Percentiles rank a stretch among this genome's conserved stretches.
phyloP scores from a whole-genome alignment of 2,329 filamentous ascomycete genomes.

The Nothophoma quercina region DNA sequence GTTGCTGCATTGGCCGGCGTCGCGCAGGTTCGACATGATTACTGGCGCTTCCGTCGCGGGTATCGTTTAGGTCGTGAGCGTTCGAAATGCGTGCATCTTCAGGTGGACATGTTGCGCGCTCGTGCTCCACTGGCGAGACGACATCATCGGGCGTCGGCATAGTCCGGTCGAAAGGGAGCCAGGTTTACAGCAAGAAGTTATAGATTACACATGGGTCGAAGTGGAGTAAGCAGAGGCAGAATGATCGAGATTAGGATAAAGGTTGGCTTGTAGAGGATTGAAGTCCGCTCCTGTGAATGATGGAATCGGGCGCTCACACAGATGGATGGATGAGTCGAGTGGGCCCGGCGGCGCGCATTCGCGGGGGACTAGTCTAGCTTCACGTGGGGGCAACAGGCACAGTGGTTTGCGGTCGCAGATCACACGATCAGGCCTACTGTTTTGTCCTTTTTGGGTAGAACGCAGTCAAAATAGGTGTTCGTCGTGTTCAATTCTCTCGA shows the following conservation, averaged over 20 bases:
- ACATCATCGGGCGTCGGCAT: slow-evolving; percentile 61
- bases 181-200: slow-evolving; percentile 32
- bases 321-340: slow-evolving; percentile 13
- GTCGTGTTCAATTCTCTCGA: not conserved
- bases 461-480: not conserved
- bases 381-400: slow-evolving; percentile 16
- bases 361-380: slow-evolving; percentile 8
- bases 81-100: slow-evolving; percentile 48
- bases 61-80: slow-evolving; percentile 42
- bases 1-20: slow-evolving; percentile 28
- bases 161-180: slow-evolving; percentile 41
- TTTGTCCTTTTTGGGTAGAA: not conserved
- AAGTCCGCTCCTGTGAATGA: slow-evolving; percentile 14
- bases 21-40: slow-evolving; percentile 25
- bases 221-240: slow-evolving; percentile 9
- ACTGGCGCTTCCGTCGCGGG: slow-evolving; percentile 25
- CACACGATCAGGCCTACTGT: slow-evolving; percentile 4
- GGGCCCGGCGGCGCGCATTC: slow-evolving; percentile 8
- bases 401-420: slow-evolving; percentile 5
- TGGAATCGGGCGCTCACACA: slow-evolving; percentile 14
- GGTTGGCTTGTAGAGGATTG: slow-evolving; percentile 4
- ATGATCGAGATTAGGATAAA: slow-evolving; percentile 14
- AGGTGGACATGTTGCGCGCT: slow-evolving; percentile 60
- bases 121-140: slow-evolving; percentile 51
- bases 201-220: slow-evolving; percentile 31